Percentiles rank a stretch among this genome's conserved stretches.
Evolutionary conservation across 1,139 yeast genomes (phyloP).

Genomic region (Candida sp.): DNA sequence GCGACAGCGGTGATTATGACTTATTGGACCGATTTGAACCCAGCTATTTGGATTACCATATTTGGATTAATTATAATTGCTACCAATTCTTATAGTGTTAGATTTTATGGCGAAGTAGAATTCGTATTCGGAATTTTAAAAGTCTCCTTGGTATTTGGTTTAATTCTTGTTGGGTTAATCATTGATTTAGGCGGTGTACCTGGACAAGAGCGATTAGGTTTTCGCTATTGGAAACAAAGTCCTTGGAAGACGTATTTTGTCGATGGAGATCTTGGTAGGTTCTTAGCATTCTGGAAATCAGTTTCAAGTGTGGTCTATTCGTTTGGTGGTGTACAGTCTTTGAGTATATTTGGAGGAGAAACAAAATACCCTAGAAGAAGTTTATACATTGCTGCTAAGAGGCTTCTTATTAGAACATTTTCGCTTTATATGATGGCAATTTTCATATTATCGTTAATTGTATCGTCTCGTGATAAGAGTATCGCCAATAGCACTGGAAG

Average conservation of each 20-base stretch:
- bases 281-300: slow-evolving; percentile 25
- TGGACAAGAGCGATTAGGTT: slow-evolving; percentile 22
- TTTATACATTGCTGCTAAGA: slow-evolving; percentile 43
- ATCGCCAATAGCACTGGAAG: slow-evolving; percentile 41
- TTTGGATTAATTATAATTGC: slow-evolving; percentile 20
- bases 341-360: slow-evolving; percentile 47
- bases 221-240: slow-evolving; percentile 25
- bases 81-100: slow-evolving; percentile 21
- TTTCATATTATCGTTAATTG: slow-evolving; percentile 43
- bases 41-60: slow-evolving; percentile 26
- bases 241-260: slow-evolving; percentile 17
- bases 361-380: slow-evolving; percentile 46
- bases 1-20: slow-evolving; percentile 25
- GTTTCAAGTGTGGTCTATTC: slow-evolving; percentile 22
- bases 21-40: slow-evolving; percentile 19
- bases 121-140: slow-evolving; percentile 27
- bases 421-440: slow-evolving; percentile 41
- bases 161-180: slow-evolving; percentile 21
- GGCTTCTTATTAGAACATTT: slow-evolving; percentile 44
- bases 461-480: slow-evolving; percentile 37
- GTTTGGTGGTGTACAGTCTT: slow-evolving; percentile 33
- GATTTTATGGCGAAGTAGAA: slow-evolving; percentile 30
- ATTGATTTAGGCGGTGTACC: slow-evolving; percentile 32
- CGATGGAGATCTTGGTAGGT: slow-evolving; percentile 20
- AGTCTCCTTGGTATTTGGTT: slow-evolving; percentile 21